Conservation (phyloP, 2,329 filamentous ascomycete genomes). For the Stylonectria norvegica region DNA sequence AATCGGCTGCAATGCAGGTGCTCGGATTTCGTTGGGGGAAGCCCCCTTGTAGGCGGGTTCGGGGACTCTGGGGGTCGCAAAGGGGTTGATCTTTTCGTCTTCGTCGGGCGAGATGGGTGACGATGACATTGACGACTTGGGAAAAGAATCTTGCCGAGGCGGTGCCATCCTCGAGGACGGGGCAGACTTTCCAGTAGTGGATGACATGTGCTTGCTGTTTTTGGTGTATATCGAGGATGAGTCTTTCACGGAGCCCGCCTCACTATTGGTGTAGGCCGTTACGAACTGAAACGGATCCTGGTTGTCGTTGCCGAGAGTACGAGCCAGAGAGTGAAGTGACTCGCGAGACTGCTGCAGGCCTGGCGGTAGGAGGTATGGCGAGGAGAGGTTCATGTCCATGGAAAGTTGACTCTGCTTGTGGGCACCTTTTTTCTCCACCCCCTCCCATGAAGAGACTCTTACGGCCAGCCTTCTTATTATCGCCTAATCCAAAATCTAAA, state of each 20-base stretch:
- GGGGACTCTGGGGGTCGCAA: slow-evolving; percentile 33
- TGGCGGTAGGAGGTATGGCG: slow-evolving; percentile 90
- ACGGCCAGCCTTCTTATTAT: slow-evolving; percentile 40
- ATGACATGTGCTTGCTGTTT: slow-evolving; percentile 36
- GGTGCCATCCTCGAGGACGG: slow-evolving; percentile 28
- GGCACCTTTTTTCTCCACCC: slow-evolving; percentile 49
- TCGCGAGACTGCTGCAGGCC: slow-evolving; percentile 75
- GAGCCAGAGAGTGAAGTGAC: slow-evolving; percentile 81
- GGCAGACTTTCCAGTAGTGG: slow-evolving; percentile 23
- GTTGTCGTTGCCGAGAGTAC: slow-evolving; percentile 66
- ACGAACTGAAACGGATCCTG: slow-evolving; percentile 82
- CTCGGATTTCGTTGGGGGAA: slow-evolving; percentile 21
- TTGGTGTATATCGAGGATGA: slow-evolving; percentile 46
- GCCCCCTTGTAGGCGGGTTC: slow-evolving; percentile 26
- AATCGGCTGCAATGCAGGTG: slow-evolving; percentile 32
- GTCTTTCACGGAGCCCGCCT: slow-evolving; percentile 51
- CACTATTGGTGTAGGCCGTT: slow-evolving; percentile 53
- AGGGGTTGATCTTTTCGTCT: slow-evolving; percentile 33
- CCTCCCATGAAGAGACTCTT: slow-evolving; percentile 38
- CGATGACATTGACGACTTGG: too few species aligned
- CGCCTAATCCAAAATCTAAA: slow-evolving; percentile 82
- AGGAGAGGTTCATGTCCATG: slow-evolving; percentile 72
- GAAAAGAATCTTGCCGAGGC: slow-evolving; percentile 42
- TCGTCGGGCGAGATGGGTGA: slow-evolving; percentile 31
- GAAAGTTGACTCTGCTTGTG: slow-evolving; percentile 55